Conservation (phyloP, 768 basidiomycete species). For the Tricholoma hemisulphureum region DNA sequence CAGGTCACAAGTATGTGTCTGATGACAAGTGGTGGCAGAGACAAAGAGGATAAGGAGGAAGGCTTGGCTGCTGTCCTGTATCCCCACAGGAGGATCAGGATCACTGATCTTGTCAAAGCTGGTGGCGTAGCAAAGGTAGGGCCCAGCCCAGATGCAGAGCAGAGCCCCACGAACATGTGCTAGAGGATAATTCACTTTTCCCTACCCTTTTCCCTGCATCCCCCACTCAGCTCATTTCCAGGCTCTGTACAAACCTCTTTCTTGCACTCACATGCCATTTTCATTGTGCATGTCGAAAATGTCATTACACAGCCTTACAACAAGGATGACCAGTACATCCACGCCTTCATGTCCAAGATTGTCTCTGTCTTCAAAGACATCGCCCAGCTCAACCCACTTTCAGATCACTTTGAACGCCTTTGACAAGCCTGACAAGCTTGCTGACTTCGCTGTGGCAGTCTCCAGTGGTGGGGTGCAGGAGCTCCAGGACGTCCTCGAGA, state of each 20-base stretch:
- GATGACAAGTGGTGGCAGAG: conserved; percentile 39
- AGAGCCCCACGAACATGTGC: conserved; percentile 35
- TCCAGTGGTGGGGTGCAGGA: conserved; percentile 84
- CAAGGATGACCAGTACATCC: too few relatives aligned
- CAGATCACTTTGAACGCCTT: conserved; percentile 92
- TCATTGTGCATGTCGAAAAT: conserved; percentile 87
- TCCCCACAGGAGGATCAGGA: too few relatives aligned
- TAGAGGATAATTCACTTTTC: too few relatives aligned
- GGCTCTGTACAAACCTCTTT: conserved; percentile 83
- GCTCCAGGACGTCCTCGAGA: too few relatives aligned
- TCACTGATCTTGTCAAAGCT: too few relatives aligned
- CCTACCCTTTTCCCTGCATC: too few relatives aligned
- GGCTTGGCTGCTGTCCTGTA: too few relatives aligned
- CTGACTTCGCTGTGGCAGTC: conserved; percentile 96
- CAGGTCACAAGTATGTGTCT: conserved; percentile 94
- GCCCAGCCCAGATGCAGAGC: conserved; percentile 39
- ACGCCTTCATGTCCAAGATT: too few relatives aligned
- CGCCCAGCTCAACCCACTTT: conserved; percentile 92
- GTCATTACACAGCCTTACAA: conserved; percentile 76
- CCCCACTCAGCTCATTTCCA: too few relatives aligned
- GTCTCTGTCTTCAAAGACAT: too few relatives aligned
- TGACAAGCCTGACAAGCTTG: conserved; percentile 95
- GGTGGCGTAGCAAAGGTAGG: conserved; percentile 43
- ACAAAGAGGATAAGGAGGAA: conserved; percentile 72
- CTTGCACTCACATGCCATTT: conserved; percentile 80